Percentiles rank a stretch among this genome's conserved stretches.
phyloP scores from a whole-genome alignment of 176 grass and related monocot genomes.

The Poa pratensis region DNA sequence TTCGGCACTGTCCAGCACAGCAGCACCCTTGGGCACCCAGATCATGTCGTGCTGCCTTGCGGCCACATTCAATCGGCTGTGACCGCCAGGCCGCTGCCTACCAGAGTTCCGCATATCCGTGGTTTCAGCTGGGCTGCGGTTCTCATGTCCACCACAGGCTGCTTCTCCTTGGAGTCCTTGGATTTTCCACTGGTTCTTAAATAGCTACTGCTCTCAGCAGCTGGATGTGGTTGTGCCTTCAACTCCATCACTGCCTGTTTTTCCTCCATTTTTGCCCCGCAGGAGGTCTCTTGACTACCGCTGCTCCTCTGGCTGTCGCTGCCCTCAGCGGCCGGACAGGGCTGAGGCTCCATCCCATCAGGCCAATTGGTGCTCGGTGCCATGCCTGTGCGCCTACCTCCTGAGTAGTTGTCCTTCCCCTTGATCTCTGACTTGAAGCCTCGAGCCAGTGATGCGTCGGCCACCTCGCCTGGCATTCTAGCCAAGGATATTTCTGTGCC shows the following conservation, averaged over 20 bases:
- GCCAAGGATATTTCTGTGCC: neutral
- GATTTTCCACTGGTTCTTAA: neutral
- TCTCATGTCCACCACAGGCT: neutral
- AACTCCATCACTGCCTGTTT: neutral
- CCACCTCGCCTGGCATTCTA: neutral
- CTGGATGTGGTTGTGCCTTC: neutral
- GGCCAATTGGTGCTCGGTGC: neutral
- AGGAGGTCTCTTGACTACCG: neutral
- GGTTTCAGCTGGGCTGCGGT: neutral
- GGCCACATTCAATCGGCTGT: neutral
- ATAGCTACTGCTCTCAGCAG: slow-evolving; percentile 6
- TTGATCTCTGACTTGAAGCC: neutral
- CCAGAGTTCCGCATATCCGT: neutral
- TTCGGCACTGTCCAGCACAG: neutral
- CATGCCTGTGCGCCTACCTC: neutral
- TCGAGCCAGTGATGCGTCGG: neutral
- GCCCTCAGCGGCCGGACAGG: neutral
- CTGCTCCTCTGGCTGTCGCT: neutral
- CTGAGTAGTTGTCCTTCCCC: neutral
- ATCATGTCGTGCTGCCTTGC: neutral
- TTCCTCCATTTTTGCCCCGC: neutral
- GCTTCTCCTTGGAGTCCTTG: neutral
- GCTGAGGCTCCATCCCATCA: neutral
- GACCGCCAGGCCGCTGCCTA: neutral
- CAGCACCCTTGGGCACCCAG: slow-evolving; percentile 47